A percentile compares a stretch with the other conserved stretches of the same genome.
Conservation (phyloP, 2,329 filamentous ascomycete genomes). For the Xylariomycetidae sp. region DNA sequence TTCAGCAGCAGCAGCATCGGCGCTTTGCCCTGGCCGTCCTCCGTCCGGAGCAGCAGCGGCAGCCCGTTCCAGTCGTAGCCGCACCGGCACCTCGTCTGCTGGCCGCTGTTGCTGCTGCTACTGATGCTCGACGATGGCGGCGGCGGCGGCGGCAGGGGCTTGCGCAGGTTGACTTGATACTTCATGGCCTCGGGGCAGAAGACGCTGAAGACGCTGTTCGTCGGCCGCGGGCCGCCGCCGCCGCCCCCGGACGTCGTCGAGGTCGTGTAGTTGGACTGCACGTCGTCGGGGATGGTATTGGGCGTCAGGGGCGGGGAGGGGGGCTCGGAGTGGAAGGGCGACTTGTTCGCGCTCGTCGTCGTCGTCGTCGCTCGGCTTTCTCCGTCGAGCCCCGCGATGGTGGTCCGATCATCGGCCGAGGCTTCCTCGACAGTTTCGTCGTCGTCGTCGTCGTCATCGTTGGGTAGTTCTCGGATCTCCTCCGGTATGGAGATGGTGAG, state of each 20-base stretch:
- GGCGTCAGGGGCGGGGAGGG: conserved; percentile 30
- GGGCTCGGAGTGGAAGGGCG: conserved; percentile 21
- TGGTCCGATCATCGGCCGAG: conserved; percentile 12
- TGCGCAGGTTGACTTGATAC: conserved; percentile 32
- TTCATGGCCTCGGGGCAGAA: conserved; percentile 36
- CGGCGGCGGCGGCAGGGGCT: conserved; percentile 20
- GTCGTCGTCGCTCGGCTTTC: conserved; percentile 5
- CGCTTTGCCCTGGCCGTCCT: conserved; percentile 11
- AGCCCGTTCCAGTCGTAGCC: conserved; percentile 30
- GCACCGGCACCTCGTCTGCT: conserved; percentile 24
- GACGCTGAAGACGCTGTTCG: conserved; percentile 35
- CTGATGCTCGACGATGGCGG: too few relatives aligned
- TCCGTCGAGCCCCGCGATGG: conserved; percentile 14
- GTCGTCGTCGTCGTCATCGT: conserved; percentile 18
- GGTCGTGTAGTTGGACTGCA: conserved; percentile 14
- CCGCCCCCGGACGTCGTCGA: conserved; percentile 6
- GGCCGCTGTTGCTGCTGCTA: too few relatives aligned
- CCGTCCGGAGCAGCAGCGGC: background rate
- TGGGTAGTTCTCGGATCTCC: background rate
- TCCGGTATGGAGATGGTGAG: conserved; percentile 8
- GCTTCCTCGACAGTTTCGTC: conserved; percentile 17
- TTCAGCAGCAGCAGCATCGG: conserved; percentile 26
- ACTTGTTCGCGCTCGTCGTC: conserved; percentile 22
- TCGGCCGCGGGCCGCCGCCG: conserved; percentile 17
- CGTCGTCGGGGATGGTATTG: conserved; percentile 17